Base-by-base conservation (phyloP, 441 rosid species). In the Croton laevigatus region DNA sequence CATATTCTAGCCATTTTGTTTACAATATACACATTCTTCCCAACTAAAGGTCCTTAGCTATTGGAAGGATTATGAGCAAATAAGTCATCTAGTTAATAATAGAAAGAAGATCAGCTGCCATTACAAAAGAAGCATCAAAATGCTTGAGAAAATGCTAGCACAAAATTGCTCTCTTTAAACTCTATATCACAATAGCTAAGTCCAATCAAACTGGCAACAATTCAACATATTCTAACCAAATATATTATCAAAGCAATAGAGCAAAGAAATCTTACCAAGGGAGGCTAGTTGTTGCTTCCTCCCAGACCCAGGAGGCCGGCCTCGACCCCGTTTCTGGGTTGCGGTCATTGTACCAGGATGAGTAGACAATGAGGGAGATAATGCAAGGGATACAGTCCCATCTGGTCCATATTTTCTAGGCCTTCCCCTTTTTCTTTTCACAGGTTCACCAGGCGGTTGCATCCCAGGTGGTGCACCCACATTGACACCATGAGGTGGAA, bases 241-340 rank as follows among this genome's bases (percentile, higher is more conserved):
- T 4, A 45, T 8, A 53, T 5, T 62, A 40, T 12, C 38, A 34
- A 64, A 46, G 62, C 23, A 46, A 52, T 22, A 38, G 5, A 20
- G 38, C 19, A 72, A 65, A 57, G 60, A 71, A 64, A 75, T 64
- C 76, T 79, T 82, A 88, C 98, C 98, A 38, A 76, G 73, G 70
- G 97, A 84, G 79, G 87, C 85, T 71, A 83, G 74, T 10, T 84
- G 86, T 65, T 88, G 97, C 82, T 89, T 94, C 81, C 85, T 88
- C 61, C 99, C 97, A 34, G 85, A 84, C 62, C 97, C 97, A 1
- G 94, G 97, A 20, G 98, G 98, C 70, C 97, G 81, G 36, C 99
- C 99, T 73, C 97, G 85, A 10, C 97, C 97, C 66, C 97, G 83
- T 82, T 86, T 94, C 80, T 86, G 95, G 52, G 85, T 71, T 32